Evolutionary conservation across 106 monocot genomes (phyloP), one percentile per base, ranked within the genome.

Genomic region (Acorus gramineus): DNA sequence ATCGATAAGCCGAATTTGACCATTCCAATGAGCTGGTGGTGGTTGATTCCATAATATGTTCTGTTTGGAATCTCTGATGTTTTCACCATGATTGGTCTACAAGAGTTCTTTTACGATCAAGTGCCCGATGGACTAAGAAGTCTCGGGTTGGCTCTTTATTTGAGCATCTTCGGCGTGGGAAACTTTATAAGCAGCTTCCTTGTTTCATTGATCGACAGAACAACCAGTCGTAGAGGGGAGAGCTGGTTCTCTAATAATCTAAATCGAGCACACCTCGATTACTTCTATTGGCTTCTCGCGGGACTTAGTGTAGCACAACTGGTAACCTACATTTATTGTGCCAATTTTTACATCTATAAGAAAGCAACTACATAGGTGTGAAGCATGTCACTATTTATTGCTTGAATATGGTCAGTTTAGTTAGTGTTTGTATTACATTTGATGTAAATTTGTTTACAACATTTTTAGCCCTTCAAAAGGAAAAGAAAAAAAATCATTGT

Each of bases 101-200:
- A 76, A 45, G 76, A 76, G 52, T 76, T 76, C 14, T 76, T 76
- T 47, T 76, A 76, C 45, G 76, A 76, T 69, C 76, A 76, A 59
- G 59, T 70, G 44, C 76, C 76, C 1, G 69, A 70, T 65, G 56
- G 11, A 14, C 42, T 76, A 14, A 71, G 77, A 61, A 77, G 77
- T 56, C 59, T 77, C 2, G 77, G 77, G 44, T 66, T 77, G 2
- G 77, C 77, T 2, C 59, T 77, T 8, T 77, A 77, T 47, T 55
- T 77, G 2, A 77, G 77, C 55, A 65, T 77, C 3, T 64, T 77
- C 14, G 77, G 77, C 46, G 49, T 71, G 4, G 70, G 71, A 44
- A 77, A 14, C 61, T 77, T 77, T 55, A 71, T 77, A 6, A 71
- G 77, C 11, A 60, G 77, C 42, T 66, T 77, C 60, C 46, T 77